Conservation (phyloP, 495 filamentous ascomycete genomes). For the Thermochaetoides thermophila region DNA sequence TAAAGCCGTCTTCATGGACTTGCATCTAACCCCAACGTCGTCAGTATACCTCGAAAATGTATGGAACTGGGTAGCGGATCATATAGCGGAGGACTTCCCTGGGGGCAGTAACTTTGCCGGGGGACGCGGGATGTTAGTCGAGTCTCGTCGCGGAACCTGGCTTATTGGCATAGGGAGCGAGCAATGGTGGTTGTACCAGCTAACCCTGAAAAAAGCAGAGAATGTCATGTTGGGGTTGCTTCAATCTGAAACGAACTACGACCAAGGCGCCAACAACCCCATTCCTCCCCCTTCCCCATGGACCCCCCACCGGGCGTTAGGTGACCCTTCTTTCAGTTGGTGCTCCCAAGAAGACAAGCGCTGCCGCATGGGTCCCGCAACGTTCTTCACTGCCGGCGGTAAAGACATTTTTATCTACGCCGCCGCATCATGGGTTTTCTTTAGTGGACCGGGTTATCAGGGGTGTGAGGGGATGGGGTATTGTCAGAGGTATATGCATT, state of each 20-base stretch:
- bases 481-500: constrained; percentile 27
- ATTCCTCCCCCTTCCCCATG: constrained; percentile 32
- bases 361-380: constrained; percentile 29
- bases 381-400: constrained; percentile 46
- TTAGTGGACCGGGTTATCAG: constrained; percentile 32
- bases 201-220: constrained; percentile 53
- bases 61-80: constrained; percentile 62
- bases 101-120: constrained; percentile 29
- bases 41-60: constrained; percentile 51
- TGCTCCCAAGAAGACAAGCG: constrained; percentile 22
- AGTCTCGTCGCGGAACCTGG: constrained; percentile 44
- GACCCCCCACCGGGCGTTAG: constrained; percentile 28
- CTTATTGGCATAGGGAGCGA: constrained; percentile 56
- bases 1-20: constrained; percentile 48
- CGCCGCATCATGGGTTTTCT: constrained; percentile 57
- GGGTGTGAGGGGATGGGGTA: constrained; percentile 14
- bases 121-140: constrained; percentile 40
- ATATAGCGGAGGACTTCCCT: constrained; percentile 46
- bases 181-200: constrained; percentile 63
- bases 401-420: constrained; percentile 41
- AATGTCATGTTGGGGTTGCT: constrained; percentile 69
- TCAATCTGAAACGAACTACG: constrained; percentile 84
- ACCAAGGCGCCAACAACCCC: constrained; percentile 60
- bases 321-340: constrained; percentile 42
- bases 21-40: constrained; percentile 47